A percentile compares a stretch with the other conserved stretches of the same genome.
Conservation (phyloP, 139 green algal genomes). For the Gonium pectorale region DNA sequence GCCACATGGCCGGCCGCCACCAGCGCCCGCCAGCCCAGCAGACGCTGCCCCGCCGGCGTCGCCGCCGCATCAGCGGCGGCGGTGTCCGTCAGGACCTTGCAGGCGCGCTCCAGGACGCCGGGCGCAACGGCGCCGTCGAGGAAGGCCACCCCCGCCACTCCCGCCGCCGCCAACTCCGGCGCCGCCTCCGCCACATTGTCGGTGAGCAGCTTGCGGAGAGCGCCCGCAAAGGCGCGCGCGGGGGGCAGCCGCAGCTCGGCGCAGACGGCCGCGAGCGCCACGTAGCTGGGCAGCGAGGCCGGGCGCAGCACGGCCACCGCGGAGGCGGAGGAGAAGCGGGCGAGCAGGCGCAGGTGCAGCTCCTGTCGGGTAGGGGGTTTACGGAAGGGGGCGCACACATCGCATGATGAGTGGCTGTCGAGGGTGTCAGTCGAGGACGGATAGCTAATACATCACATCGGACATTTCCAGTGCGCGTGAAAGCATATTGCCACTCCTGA, state of each 20-base stretch:
- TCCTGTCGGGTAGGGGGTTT: not conserved
- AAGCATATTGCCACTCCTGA: no score
- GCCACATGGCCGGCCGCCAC: conserved; percentile 31
- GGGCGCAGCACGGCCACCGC: not conserved
- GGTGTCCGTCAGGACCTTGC: not conserved
- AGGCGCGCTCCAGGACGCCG: not conserved
- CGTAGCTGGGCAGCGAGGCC: conserved; percentile 16
- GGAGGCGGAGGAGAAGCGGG: not conserved
- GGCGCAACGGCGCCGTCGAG: conserved; percentile 35
- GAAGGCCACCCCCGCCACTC: not conserved
- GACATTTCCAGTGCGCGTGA: no score
- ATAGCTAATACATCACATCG: no score
- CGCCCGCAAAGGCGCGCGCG: conserved; percentile 17
- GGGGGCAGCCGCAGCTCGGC: conserved; percentile 1
- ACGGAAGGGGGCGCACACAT: not conserved
- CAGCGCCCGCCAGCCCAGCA: conserved; percentile 12
- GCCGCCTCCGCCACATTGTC: not conserved
- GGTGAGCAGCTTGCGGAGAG: conserved; percentile 6
- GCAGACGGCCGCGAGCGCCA: not conserved
- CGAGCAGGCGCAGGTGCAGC: not conserved
- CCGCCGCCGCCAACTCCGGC: not conserved
- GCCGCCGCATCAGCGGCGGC: not conserved
- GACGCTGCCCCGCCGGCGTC: not conserved
- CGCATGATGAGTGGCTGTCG: no score
- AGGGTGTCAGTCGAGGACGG: no score